Conservation (phyloP, 208 protist genomes). For the Phytomonas sp. region DNA sequence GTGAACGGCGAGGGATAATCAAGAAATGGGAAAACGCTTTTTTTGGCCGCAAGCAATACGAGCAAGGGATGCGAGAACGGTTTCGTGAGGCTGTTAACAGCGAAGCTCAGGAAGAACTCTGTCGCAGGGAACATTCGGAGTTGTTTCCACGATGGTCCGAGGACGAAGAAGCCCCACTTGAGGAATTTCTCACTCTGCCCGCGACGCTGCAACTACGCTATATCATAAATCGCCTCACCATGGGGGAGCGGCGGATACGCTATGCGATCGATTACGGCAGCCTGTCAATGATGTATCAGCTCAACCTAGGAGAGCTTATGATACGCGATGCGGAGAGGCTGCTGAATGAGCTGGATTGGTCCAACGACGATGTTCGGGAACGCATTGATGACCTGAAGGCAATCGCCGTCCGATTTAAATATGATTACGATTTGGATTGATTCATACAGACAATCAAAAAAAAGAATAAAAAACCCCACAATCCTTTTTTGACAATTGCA, state of each 20-base stretch:
- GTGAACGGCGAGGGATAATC: conserved; percentile 51
- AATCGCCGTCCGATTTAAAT: conserved; percentile 42
- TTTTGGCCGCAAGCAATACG: conserved; percentile 73
- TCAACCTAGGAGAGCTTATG: conserved; percentile 76
- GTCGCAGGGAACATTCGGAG: conserved; percentile 22
- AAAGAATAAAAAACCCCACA: neutral
- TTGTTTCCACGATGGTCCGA: conserved; percentile 61
- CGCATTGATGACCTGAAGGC: conserved; percentile 48
- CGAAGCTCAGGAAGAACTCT: conserved; percentile 25
- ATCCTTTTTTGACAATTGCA: neutral
- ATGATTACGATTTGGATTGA: conserved; percentile 81
- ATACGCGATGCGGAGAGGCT: conserved; percentile 60
- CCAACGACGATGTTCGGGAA: conserved; percentile 46
- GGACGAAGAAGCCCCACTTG: conserved; percentile 58
- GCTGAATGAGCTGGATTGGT: conserved; percentile 60
- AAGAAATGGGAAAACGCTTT: conserved; percentile 83
- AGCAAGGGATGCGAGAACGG: conserved; percentile 72
- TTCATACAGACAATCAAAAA: neutral
- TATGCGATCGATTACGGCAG: conserved; percentile 75
- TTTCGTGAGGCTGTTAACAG: conserved; percentile 40
- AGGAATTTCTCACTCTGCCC: conserved; percentile 37
- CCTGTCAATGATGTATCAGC: conserved; percentile 79
- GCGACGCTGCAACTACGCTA: conserved; percentile 49
- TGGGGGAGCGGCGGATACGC: conserved; percentile 69
- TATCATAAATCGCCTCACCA: conserved; percentile 64